phyloP scores from a whole-genome alignment of 176 grass and related monocot genomes.

The Oryza officinalis region DNA sequence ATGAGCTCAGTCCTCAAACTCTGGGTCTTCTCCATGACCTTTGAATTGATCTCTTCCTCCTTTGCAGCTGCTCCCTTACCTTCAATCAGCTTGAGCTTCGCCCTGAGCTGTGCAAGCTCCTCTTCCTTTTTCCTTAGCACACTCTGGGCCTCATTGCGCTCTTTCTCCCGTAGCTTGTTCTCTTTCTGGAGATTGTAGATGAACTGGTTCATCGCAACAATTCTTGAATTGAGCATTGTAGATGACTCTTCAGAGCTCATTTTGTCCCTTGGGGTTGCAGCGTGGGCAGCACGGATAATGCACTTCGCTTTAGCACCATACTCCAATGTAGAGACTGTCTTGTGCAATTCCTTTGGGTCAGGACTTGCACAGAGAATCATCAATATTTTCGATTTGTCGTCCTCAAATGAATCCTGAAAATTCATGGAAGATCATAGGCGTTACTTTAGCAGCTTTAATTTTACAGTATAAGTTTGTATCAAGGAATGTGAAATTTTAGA shows the following conservation, averaged over 20 bases:
- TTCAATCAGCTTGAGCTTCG: conserved; percentile 56
- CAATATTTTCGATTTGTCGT: conserved; percentile 94
- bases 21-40: conserved; percentile 50
- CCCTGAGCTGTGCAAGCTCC: conserved; percentile 53
- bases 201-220: conserved; percentile 80
- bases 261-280: conserved; percentile 63
- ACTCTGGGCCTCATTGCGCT: conserved; percentile 55
- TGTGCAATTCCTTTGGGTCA: conserved; percentile 85
- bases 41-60: conserved; percentile 63
- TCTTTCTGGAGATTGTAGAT: conserved; percentile 83
- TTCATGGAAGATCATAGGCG: neutral
- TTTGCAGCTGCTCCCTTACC: conserved; percentile 35
- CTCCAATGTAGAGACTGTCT: conserved; percentile 87
- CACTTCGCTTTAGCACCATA: conserved; percentile 98
- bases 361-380: conserved; percentile 99
- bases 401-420: conserved; percentile 92
- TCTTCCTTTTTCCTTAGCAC: conserved; percentile 60
- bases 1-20: conserved; percentile 44
- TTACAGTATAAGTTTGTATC: neutral
- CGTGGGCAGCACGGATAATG: conserved; percentile 75
- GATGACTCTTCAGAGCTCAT: conserved; percentile 66
- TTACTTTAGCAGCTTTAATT: neutral
- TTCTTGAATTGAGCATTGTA: conserved; percentile 61
- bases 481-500: neutral
- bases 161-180: conserved; percentile 63